Evolutionary conservation across 371 early-diverging fungal species (phyloP).

Genomic region (Catenaria anguillulae): DNA sequence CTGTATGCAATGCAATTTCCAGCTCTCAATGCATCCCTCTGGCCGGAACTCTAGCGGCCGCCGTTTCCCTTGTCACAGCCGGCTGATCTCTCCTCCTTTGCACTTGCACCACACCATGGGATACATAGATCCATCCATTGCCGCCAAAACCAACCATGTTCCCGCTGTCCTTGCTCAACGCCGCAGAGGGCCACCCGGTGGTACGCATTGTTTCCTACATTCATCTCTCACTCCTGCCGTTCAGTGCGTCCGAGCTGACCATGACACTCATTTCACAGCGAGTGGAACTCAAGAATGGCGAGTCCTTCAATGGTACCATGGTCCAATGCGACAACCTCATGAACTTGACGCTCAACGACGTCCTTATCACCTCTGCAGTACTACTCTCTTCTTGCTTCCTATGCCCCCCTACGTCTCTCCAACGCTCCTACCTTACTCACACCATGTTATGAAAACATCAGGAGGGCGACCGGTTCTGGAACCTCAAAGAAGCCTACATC

Average conservation of each 20-base stretch:
- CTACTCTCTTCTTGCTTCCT: slow-evolving; percentile 6
- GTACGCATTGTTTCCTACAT: not conserved
- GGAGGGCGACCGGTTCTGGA: slow-evolving; percentile 87
- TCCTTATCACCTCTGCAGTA: slow-evolving; percentile 81
- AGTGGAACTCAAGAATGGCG: slow-evolving; percentile 96
- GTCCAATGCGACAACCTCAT: slow-evolving; percentile 94
- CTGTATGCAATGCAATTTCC: too few relatives aligned
- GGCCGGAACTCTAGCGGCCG: too few relatives aligned
- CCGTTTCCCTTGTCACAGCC: too few relatives aligned
- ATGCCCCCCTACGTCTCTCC: too few relatives aligned
- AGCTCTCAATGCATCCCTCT: too few relatives aligned
- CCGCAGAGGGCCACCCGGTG: not conserved
- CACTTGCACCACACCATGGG: too few relatives aligned
- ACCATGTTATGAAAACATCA: too few relatives aligned
- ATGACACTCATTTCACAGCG: slow-evolving; percentile 22
- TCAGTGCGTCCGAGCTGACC: too few relatives aligned
- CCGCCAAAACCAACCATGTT: too few relatives aligned
- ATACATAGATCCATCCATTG: too few relatives aligned
- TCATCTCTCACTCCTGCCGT: not conserved
- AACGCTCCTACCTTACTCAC: too few relatives aligned
- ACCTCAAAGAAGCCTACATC: slow-evolving; percentile 78
- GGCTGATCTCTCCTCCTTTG: too few relatives aligned
- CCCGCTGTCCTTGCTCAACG: not conserved
- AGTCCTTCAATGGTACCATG: slow-evolving; percentile 94
- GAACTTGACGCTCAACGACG: slow-evolving; percentile 91